phyloP scores from a whole-genome alignment of 2,329 filamentous ascomycete genomes.

The Colletotrichum shisoi region DNA sequence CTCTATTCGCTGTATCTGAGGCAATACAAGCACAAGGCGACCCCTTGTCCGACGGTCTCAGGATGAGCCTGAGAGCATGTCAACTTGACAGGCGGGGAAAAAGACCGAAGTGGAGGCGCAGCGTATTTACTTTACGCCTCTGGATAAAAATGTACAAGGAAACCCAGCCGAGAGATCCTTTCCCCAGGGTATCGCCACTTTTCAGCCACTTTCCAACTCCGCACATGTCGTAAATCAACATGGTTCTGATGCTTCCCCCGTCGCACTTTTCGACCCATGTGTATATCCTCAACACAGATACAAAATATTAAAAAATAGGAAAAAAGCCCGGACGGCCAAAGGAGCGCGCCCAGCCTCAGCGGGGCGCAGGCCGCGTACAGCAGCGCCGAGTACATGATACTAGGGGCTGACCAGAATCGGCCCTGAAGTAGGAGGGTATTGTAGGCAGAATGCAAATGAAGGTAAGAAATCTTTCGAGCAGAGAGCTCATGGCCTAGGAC shows the following conservation, averaged over 20 bases:
- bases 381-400: slow-evolving; percentile 20
- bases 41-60: slow-evolving; percentile 17
- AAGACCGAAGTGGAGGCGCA: slow-evolving; percentile 13
- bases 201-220: slow-evolving; percentile 31
- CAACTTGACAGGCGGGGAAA: slow-evolving; percentile 33
- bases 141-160: slow-evolving; percentile 33
- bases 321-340: slow-evolving; percentile 14
- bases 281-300: slow-evolving; percentile 35
- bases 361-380: neutral
- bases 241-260: slow-evolving; percentile 14
- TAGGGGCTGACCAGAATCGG: slow-evolving; percentile 5
- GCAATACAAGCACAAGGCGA: slow-evolving; percentile 25
- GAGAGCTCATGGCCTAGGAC: slow-evolving; percentile 32
- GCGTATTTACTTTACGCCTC: slow-evolving; percentile 13
- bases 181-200: slow-evolving; percentile 32
- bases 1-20: slow-evolving; percentile 36
- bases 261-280: slow-evolving; percentile 22
- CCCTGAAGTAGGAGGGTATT: slow-evolving; percentile 30
- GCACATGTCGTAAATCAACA: slow-evolving; percentile 25
- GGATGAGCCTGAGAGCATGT: slow-evolving; percentile 17
- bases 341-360: neutral
- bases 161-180: slow-evolving; percentile 21
- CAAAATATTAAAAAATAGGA: slow-evolving; percentile 36
- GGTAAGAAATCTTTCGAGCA: slow-evolving; percentile 35
- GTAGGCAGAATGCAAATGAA: slow-evolving; percentile 29